Percentiles rank a stretch among this genome's conserved stretches.
Evolutionary conservation across 768 basidiomycete species (phyloP).

Genomic region (Macrolepiota albuminosa): DNA sequence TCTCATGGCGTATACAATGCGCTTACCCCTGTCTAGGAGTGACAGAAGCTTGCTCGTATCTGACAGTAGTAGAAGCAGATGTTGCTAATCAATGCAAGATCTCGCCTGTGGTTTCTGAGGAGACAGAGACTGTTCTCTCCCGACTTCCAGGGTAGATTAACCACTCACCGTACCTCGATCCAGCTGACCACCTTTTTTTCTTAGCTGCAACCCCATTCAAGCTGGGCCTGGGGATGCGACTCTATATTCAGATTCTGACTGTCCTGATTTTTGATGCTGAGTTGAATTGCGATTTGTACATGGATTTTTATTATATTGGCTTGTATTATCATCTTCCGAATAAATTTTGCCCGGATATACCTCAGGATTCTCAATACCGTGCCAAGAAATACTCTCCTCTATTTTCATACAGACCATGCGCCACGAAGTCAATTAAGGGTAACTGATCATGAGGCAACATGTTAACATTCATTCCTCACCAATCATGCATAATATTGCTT

Average conservation of each 20-base stretch:
- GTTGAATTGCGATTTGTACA: background rate
- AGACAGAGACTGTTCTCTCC: conserved; percentile 18
- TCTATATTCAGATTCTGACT: conserved; percentile 25
- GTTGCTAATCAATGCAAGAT: conserved; percentile 27
- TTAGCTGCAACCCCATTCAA: conserved; percentile 36
- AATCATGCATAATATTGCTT: no score
- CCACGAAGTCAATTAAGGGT: background rate
- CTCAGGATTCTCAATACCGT: no score
- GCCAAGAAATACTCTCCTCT: background rate
- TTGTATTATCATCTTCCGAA: background rate
- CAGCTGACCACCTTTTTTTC: background rate
- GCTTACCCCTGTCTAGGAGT: conserved; percentile 18
- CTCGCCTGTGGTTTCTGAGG: conserved; percentile 24
- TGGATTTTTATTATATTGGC: no score
- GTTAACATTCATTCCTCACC: background rate
- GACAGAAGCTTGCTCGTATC: conserved; percentile 34
- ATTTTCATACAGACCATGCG: background rate
- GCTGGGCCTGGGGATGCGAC: conserved; percentile 33
- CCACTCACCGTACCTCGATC: background rate
- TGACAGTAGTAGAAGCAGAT: conserved; percentile 26
- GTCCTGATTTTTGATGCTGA: conserved; percentile 13
- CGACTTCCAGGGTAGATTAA: conserved; percentile 25
- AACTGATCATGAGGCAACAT: background rate
- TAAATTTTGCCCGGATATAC: background rate
- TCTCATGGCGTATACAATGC: background rate